Evolutionary conservation across 257 asterid genomes (phyloP).

Genomic region (Primulina eburnea): DNA sequence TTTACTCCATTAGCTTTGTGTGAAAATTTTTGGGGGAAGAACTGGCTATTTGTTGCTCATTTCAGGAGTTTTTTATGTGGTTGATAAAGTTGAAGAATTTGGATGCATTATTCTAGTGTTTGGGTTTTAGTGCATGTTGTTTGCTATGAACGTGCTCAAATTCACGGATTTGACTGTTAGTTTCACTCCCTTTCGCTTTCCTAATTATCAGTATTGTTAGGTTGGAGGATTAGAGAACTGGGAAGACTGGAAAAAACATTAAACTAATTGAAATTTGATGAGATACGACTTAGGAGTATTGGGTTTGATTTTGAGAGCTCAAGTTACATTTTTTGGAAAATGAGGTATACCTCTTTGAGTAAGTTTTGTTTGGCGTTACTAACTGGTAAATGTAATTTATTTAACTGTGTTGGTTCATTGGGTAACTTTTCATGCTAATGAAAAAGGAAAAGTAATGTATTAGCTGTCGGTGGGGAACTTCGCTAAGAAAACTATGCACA

Average conservation of each 20-base stretch:
- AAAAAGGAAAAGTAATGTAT: not conserved
- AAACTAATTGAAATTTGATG: not conserved
- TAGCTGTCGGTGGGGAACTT: not conserved
- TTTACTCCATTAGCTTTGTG: too few relatives aligned
- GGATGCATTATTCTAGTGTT: not conserved
- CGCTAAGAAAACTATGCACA: not conserved
- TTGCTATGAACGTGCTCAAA: not conserved
- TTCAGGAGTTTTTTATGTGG: not conserved
- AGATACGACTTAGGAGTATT: not conserved
- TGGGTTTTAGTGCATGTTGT: not conserved
- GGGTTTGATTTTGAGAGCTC: slow-evolving; percentile 10
- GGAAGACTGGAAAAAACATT: too few relatives aligned
- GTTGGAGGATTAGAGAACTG: not conserved
- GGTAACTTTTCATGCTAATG: too few relatives aligned
- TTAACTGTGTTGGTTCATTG: not conserved
- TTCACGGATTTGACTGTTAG: not conserved
- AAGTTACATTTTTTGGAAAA: not conserved
- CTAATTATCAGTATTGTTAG: not conserved
- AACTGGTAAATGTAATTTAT: not conserved
- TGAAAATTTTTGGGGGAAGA: not conserved
- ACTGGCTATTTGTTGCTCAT: not conserved
- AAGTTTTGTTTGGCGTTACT: slow-evolving; percentile 2
- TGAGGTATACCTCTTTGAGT: not conserved
- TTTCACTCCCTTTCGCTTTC: not conserved
- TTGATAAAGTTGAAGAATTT: not conserved